These are phyloP conservation scores for Penicillium macrosclerotiorum DNA, from an alignment of 495 filamentous ascomycete species.

Conservation along the genomic window DNA sequence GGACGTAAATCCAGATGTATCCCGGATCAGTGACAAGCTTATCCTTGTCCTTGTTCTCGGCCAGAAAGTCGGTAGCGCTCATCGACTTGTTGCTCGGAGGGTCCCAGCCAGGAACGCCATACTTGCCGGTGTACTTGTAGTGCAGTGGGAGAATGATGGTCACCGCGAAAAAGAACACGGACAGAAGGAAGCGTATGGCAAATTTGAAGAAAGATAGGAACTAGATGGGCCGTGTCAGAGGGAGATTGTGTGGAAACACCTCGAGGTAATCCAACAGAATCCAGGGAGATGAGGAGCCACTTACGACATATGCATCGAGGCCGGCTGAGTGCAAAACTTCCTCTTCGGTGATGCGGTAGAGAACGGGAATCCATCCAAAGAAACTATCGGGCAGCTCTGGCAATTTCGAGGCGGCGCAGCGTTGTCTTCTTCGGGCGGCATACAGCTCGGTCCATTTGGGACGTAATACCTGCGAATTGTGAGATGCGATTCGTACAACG, in stretches of 20 bases:
- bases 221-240: constrained; percentile 41
- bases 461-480: constrained; percentile 59
- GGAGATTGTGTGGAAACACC: no score
- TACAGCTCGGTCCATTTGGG: constrained; percentile 93
- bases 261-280: not conserved
- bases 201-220: constrained; percentile 95
- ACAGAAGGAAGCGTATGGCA: constrained; percentile 76
- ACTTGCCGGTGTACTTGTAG: constrained; percentile 57
- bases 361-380: constrained; percentile 89
- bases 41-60: constrained; percentile 32
- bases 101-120: constrained; percentile 42
- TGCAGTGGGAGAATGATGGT: constrained; percentile 85
- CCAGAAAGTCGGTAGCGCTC: constrained; percentile 7
- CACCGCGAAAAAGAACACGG: constrained; percentile 76
- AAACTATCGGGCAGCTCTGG: constrained; percentile 83
- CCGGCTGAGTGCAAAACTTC: constrained; percentile 88
- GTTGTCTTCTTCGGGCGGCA: constrained; percentile 76
- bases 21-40: constrained; percentile 31
- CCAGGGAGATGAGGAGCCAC: constrained; percentile 25
- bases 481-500: constrained; percentile 3
- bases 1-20: constrained; percentile 91
- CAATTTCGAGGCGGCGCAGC: constrained; percentile 64
- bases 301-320: constrained; percentile 89
- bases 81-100: constrained; percentile 13
- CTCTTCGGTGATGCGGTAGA: constrained; percentile 87